Conservation (phyloP, 495 filamentous ascomycete species). For the Massariosphaeria phaeospora region DNA sequence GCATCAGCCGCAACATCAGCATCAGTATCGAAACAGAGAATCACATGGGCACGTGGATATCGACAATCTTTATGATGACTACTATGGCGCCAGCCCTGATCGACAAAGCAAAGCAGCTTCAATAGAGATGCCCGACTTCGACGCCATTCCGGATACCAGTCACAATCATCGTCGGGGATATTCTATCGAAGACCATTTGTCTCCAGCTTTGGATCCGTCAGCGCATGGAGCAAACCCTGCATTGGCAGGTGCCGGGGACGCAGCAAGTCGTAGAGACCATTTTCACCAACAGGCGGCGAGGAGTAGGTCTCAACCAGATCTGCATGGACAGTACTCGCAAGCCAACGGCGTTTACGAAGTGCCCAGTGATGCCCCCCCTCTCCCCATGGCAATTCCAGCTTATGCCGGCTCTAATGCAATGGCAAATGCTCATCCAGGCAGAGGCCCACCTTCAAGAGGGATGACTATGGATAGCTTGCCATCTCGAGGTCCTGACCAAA, state of each 20-base stretch:
- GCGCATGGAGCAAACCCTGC: slow-evolving; percentile 7
- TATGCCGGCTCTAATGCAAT: slow-evolving; percentile 46
- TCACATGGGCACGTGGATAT: slow-evolving; percentile 21
- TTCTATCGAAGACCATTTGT: slow-evolving; percentile 48
- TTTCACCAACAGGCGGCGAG: slow-evolving; percentile 44
- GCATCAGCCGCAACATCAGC: slow-evolving; percentile 14
- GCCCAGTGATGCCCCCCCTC: slow-evolving; percentile 48
- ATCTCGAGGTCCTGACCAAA: slow-evolving; percentile 17
- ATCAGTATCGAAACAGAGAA: slow-evolving; percentile 15
- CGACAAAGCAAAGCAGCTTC: slow-evolving; percentile 27
- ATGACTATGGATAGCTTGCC: slow-evolving; percentile 11
- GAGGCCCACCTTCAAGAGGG: slow-evolving; percentile 21
- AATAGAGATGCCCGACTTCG: slow-evolving; percentile 68
- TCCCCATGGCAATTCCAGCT: too few relatives aligned
- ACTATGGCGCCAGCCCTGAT: slow-evolving; percentile 34
- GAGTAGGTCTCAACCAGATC: slow-evolving; percentile 64
- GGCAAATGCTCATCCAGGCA: slow-evolving; percentile 28
- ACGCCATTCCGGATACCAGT: slow-evolving; percentile 51
- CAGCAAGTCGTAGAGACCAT: slow-evolving; percentile 40
- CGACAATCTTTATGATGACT: slow-evolving; percentile 53
- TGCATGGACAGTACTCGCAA: slow-evolving; percentile 44
- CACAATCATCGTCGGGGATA: slow-evolving; percentile 37
- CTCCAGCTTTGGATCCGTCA: background rate
- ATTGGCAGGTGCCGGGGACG: background rate
- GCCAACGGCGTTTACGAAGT: slow-evolving; percentile 61